Percentiles rank a stretch among this genome's conserved stretches.
Evolutionary conservation across 1,284 basidiomycete species (phyloP).

Genomic region (Cerioporus squamosus): DNA sequence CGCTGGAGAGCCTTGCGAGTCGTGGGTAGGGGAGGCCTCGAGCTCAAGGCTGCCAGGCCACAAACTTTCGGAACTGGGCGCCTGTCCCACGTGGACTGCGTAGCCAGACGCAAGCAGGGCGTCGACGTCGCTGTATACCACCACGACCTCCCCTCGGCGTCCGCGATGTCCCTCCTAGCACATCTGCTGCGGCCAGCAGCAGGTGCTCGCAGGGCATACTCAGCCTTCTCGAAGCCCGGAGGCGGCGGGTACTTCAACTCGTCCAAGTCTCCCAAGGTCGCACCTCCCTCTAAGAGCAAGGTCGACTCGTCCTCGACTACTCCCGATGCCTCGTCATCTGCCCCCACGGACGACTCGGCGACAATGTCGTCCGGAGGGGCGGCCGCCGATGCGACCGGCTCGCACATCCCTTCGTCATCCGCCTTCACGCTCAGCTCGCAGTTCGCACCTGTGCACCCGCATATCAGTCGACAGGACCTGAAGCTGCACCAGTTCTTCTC

Average conservation of each 20-base stretch:
- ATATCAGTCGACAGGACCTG: conserved; percentile 65
- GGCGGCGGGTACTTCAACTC: conserved; percentile 77
- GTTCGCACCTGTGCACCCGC: conserved; percentile 48
- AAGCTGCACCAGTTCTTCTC: conserved; percentile 82
- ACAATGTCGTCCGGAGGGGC: conserved; percentile 18
- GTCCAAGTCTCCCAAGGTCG: conserved; percentile 53
- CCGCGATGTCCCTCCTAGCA: conserved; percentile 47
- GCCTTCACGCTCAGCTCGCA: conserved; percentile 24
- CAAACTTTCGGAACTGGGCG: no score
- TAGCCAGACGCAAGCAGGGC: not conserved
- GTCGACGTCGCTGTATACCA: conserved; percentile 20
- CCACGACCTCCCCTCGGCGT: conserved; percentile 25
- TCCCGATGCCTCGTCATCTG: conserved; percentile 24
- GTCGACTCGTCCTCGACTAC: conserved; percentile 28
- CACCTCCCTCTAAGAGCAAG: conserved; percentile 29
- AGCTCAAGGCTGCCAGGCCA: no score
- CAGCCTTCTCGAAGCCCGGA: conserved; percentile 78
- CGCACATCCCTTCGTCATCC: conserved; percentile 5
- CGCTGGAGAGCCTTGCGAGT: no score
- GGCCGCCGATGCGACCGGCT: conserved; percentile 1
- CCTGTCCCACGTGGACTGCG: conserved; percentile 15
- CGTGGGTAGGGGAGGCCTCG: no score
- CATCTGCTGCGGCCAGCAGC: conserved; percentile 54
- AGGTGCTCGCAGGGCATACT: conserved; percentile 62
- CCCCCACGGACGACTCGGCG: conserved; percentile 29